Evolutionary conservation across 495 filamentous ascomycete species (phyloP).

Genomic region (Annulohypoxylon bovei): DNA sequence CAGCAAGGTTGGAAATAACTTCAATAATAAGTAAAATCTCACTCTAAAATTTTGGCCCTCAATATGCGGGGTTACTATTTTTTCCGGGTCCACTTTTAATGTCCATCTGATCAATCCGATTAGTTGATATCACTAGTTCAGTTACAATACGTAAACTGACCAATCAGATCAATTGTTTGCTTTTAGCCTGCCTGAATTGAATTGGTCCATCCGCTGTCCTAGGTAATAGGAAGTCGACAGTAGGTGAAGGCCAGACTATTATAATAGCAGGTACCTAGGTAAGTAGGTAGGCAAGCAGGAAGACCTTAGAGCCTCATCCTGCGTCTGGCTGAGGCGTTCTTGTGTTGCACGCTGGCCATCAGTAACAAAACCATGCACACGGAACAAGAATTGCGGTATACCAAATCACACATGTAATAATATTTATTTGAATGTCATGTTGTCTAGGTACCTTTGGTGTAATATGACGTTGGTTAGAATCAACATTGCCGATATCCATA

Average conservation of each 20-base stretch:
- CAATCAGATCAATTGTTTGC: too few species aligned
- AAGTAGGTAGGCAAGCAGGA: not conserved
- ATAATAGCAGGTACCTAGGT: not conserved
- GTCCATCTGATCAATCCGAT: too few species aligned
- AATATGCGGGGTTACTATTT: too few species aligned
- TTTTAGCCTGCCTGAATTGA: too few species aligned
- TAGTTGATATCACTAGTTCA: too few species aligned
- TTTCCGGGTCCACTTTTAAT: too few species aligned
- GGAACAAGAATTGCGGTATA: not conserved
- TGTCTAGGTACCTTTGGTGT: not conserved
- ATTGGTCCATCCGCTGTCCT: too few species aligned
- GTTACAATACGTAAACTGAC: too few species aligned
- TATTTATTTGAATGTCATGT: not conserved
- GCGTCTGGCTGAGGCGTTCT: not conserved
- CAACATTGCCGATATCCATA: not conserved
- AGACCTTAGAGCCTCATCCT: not conserved
- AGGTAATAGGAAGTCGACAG: not conserved
- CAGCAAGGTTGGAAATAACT: too few species aligned
- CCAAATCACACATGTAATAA: not conserved
- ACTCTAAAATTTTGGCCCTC: too few species aligned
- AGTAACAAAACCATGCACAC: not conserved
- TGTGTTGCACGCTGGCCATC: not conserved
- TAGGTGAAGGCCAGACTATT: not conserved
- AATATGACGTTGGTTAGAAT: not conserved
- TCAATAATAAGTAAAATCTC: too few species aligned